Conservation (phyloP, 805 yeast genomes). For the Candida michaelii region DNA sequence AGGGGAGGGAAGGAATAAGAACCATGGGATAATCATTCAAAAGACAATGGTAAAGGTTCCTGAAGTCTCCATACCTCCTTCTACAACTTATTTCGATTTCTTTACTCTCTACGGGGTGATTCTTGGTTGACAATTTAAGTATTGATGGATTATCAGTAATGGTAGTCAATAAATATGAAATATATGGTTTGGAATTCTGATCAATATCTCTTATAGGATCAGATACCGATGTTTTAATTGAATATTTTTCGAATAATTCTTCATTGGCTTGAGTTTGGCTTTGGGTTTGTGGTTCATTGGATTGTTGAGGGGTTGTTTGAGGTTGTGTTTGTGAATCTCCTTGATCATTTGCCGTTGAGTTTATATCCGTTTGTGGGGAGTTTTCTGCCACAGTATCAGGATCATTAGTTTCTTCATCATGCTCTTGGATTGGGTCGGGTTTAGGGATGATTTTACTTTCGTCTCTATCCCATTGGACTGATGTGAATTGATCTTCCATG, state of each 20-base stretch:
- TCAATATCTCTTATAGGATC: constrained; percentile 72
- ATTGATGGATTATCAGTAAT: constrained; percentile 62
- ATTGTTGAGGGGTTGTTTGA: not conserved
- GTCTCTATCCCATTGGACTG: constrained; percentile 58
- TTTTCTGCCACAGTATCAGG: constrained; percentile 9
- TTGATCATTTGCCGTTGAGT: constrained; percentile 7
- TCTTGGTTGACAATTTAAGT: constrained; percentile 24
- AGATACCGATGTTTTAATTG: constrained; percentile 40
- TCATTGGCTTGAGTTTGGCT: not conserved
- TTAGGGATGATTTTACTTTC: constrained; percentile 18
- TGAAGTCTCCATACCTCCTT: constrained; percentile 86
- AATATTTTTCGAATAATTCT: constrained; percentile 18
- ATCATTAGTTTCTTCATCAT: not conserved
- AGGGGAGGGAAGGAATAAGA: constrained; percentile 91
- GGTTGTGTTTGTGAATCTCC: not conserved
- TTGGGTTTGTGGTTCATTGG: not conserved
- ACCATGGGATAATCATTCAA: constrained; percentile 79
- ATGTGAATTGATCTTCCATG: constrained; percentile 51
- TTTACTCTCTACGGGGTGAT: not conserved
- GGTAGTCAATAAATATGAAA: constrained; percentile 68
- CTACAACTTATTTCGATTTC: constrained; percentile 50
- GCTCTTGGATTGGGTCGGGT: not conserved
- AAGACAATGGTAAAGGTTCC: constrained; percentile 71
- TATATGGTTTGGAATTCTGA: constrained; percentile 67
- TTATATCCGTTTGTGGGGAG: constrained; percentile 17